These are phyloP conservation scores for Dunaliella sp. DNA, from an alignment of 139 green algal species.

Conservation along the genomic window DNA sequence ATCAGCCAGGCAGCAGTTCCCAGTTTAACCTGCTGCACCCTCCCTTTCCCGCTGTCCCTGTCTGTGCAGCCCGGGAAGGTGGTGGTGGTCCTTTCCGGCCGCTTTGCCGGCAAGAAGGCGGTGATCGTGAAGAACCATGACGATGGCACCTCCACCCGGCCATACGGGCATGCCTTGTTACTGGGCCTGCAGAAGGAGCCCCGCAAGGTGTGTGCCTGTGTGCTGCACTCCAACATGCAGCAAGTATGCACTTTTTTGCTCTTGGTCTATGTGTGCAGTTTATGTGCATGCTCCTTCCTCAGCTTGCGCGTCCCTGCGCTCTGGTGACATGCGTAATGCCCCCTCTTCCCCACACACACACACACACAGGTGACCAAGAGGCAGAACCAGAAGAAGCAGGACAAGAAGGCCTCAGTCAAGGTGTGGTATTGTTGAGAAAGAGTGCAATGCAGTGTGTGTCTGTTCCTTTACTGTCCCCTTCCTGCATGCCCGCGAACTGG, in stretches of 20 bases:
- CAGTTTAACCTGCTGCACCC: too few relatives aligned
- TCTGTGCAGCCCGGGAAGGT: conserved; percentile 78
- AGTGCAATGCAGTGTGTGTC: too few relatives aligned
- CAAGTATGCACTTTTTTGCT: not conserved
- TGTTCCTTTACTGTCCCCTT: too few relatives aligned
- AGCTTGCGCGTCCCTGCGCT: too few relatives aligned
- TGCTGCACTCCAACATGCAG: not conserved
- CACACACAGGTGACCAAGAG: conserved; percentile 85
- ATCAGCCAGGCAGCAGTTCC: too few relatives aligned
- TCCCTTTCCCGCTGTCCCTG: not conserved
- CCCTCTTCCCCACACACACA: too few relatives aligned
- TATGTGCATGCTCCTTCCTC: too few relatives aligned
- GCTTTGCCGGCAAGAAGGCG: conserved; percentile 91
- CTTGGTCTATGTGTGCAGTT: not conserved
- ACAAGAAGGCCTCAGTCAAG: conserved; percentile 70
- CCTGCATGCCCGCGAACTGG: too few relatives aligned
- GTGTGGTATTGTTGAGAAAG: too few relatives aligned
- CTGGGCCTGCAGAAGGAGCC: conserved; percentile 93
- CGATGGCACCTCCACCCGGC: conserved; percentile 79
- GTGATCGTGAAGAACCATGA: conserved; percentile 99
- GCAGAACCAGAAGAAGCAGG: conserved; percentile 78
- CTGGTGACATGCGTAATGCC: too few relatives aligned
- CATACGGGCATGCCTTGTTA: conserved; percentile 95
- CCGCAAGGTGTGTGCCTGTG: conserved; percentile 76
- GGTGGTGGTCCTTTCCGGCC: conserved; percentile 81